phyloP scores from a whole-genome alignment of 2,329 filamentous ascomycete genomes.

The Monilinia vaccinii-corymbosi region DNA sequence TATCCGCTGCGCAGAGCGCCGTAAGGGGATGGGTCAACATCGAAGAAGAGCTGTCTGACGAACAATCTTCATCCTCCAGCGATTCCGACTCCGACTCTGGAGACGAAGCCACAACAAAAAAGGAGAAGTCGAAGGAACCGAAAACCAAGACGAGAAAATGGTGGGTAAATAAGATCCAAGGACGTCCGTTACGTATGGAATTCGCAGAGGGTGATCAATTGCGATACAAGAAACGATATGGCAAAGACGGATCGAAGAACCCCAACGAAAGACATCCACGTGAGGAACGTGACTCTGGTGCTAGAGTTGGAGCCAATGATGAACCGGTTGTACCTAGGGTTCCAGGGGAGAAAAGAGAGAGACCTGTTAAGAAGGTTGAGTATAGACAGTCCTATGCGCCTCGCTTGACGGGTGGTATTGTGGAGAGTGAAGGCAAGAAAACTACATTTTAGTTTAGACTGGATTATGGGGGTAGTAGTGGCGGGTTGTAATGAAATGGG shows the following conservation, averaged over 20 bases:
- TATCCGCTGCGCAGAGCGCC: constrained; percentile 64
- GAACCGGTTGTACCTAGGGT: constrained; percentile 19
- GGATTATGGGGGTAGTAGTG: background rate
- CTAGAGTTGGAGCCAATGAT: constrained; percentile 20
- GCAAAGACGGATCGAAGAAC: constrained; percentile 53
- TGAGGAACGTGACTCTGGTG: constrained; percentile 7
- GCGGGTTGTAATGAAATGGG: background rate
- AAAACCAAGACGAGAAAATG: constrained; percentile 59
- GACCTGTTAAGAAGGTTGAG: constrained; percentile 34
- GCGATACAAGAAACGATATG: constrained; percentile 89
- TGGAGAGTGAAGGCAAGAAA: constrained; percentile 72
- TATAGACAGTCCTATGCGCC: constrained; percentile 40
- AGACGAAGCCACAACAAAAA: constrained; percentile 27
- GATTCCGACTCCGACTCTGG: constrained; percentile 30
- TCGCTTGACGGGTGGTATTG: constrained; percentile 69
- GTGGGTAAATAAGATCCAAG: constrained; percentile 78
- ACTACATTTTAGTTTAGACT: constrained; percentile 56
- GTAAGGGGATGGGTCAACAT: constrained; percentile 74
- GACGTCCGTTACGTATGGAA: constrained; percentile 76
- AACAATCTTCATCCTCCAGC: constrained; percentile 19
- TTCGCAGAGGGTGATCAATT: constrained; percentile 85
- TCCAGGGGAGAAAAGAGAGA: constrained; percentile 13
- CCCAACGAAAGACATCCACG: constrained; percentile 3
- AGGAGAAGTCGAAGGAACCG: constrained; percentile 43
- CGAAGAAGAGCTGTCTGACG: constrained; percentile 41